A percentile compares a stretch with the other conserved stretches of the same genome.
These are phyloP conservation scores for Rhododendron ferrugineum DNA, from an alignment of 148 eudicot species.

Conservation along the genomic window DNA sequence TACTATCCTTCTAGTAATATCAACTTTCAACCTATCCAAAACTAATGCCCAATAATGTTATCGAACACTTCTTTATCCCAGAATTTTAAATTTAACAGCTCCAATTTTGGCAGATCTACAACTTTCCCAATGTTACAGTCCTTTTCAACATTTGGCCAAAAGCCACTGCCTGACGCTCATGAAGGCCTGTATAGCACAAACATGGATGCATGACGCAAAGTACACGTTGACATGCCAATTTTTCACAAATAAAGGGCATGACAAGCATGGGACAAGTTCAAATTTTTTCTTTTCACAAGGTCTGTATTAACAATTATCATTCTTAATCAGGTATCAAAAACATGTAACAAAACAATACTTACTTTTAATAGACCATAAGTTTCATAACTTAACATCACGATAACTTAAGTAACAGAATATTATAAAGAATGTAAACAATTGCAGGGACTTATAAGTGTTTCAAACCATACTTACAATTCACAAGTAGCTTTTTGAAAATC, in stretches of 20 bases:
- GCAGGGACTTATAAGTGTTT: not conserved
- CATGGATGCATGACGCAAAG: not conserved
- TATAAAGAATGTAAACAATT: not conserved
- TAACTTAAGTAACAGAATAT: not conserved
- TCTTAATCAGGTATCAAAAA: too few species aligned
- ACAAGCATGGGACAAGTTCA: not conserved
- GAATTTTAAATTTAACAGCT: not conserved
- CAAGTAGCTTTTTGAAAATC: not conserved
- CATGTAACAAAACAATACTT: too few species aligned
- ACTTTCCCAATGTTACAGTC: not conserved
- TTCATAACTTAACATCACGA: too few species aligned
- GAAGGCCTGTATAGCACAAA: not conserved
- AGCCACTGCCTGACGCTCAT: not conserved
- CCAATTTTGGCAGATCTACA: not conserved
- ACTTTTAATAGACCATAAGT: too few species aligned
- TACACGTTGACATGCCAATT: not conserved
- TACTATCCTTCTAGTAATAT: not conserved
- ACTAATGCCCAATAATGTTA: not conserved
- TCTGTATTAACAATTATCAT: not conserved
- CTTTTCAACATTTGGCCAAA: not conserved
- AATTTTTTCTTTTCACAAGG: not conserved
- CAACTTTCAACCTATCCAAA: not conserved
- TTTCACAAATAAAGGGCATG: not conserved
- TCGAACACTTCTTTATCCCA: not conserved
- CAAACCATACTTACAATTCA: not conserved